phyloP scores from a whole-genome alignment of 2,329 filamentous ascomycete genomes.

The Dactylonectria estremocensis region DNA sequence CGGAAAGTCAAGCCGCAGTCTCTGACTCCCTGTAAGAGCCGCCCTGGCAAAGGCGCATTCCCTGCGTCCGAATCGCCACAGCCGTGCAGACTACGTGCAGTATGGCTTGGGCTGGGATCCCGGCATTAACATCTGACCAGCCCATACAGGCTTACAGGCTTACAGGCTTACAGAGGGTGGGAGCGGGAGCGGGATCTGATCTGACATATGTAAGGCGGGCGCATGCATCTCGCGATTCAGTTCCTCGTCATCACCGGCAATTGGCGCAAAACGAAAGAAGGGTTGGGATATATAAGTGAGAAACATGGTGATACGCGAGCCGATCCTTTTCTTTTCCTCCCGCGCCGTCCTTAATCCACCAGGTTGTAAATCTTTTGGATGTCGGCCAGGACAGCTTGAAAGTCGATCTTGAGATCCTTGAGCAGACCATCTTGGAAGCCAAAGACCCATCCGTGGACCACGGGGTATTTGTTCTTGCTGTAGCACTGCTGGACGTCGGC shows the following conservation, averaged over 20 bases:
- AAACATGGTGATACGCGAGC: not conserved
- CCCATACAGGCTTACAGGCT: not conserved
- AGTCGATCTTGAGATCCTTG: slow-evolving; percentile 75
- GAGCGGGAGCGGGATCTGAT: slow-evolving; percentile 2
- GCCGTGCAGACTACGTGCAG: slow-evolving; percentile 13
- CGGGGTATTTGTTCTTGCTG: slow-evolving; percentile 73
- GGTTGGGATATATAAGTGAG: not conserved
- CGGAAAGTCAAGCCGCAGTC: slow-evolving; percentile 19
- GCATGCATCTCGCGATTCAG: slow-evolving; percentile 12
- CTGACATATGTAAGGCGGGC: slow-evolving; percentile 1
- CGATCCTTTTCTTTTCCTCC: slow-evolving; percentile 6
- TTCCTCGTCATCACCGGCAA: not conserved
- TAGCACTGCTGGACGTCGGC: slow-evolving; percentile 83
- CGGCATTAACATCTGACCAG: slow-evolving; percentile 2
- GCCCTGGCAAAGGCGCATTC: slow-evolving; percentile 13
- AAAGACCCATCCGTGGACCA: slow-evolving; percentile 84
- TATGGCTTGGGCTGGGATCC: not conserved
- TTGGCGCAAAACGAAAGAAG: not conserved
- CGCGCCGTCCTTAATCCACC: slow-evolving; percentile 48
- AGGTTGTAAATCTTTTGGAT: slow-evolving; percentile 78
- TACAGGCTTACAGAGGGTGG: not conserved
- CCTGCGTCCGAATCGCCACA: slow-evolving; percentile 22
- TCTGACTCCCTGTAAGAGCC: slow-evolving; percentile 20
- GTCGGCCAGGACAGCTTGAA: slow-evolving; percentile 67
- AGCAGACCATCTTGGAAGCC: slow-evolving; percentile 77